These are phyloP conservation scores for Caloboletus firmus DNA, from an alignment of 1,284 basidiomycete genomes.

Conservation along the genomic window DNA sequence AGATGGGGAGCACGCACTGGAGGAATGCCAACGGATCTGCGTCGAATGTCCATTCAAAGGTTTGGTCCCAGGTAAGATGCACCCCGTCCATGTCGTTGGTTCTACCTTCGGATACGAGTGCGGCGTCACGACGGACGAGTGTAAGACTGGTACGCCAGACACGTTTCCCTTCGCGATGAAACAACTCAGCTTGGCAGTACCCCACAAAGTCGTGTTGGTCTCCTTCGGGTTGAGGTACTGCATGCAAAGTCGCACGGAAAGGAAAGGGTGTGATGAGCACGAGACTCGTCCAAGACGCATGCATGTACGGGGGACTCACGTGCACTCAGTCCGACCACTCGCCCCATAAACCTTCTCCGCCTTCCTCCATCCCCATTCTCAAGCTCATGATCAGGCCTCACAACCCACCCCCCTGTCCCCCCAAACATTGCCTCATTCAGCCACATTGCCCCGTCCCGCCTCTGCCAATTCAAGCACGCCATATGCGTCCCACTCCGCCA, in stretches of 20 bases:
- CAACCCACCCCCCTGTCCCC: conserved; percentile 56
- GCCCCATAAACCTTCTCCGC: conserved; percentile 33
- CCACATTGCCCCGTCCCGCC: conserved; percentile 50
- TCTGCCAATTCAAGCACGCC: conserved; percentile 67
- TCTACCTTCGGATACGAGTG: conserved; percentile 18
- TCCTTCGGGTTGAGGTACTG: conserved; percentile 44
- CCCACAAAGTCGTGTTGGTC: conserved; percentile 38
- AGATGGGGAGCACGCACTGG: conserved; percentile 35
- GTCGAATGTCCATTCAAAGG: conserved; percentile 51
- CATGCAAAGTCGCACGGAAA: background rate
- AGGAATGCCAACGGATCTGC: conserved; percentile 51
- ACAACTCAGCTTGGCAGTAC: conserved; percentile 45
- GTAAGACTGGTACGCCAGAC: conserved; percentile 41
- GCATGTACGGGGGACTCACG: conserved; percentile 36
- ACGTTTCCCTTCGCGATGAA: conserved; percentile 39
- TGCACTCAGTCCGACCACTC: conserved; percentile 48
- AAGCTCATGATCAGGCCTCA: conserved; percentile 40
- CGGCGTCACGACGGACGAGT: conserved; percentile 37
- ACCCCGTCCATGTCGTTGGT: conserved; percentile 17
- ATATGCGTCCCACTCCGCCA: conserved; percentile 64
- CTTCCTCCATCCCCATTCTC: conserved; percentile 9
- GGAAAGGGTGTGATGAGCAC: background rate
- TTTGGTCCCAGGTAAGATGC: conserved; percentile 48
- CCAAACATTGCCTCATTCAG: conserved; percentile 67
- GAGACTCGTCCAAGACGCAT: background rate